These are phyloP conservation scores for Helianthus tuberosus DNA, from an alignment of 129 eudicot genomes.

Conservation along the genomic window DNA sequence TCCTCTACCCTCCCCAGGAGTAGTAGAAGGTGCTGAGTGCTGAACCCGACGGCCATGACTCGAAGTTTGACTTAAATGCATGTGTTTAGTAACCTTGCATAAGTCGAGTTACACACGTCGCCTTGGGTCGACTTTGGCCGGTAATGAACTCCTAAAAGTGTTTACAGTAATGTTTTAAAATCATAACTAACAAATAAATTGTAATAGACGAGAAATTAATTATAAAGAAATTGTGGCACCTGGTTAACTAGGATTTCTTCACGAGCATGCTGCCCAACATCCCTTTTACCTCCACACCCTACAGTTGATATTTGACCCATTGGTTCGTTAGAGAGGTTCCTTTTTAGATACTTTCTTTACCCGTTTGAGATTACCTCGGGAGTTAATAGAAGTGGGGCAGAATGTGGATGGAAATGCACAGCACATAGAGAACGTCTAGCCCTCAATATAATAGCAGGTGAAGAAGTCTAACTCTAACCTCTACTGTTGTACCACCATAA, in stretches of 20 bases:
- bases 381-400: too few relatives aligned
- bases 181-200: neutral
- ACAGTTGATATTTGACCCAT: neutral
- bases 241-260: too few relatives aligned
- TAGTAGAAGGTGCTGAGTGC: constrained; percentile 75
- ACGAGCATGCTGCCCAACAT: too few relatives aligned
- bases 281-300: too few relatives aligned
- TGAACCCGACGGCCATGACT: constrained; percentile 98
- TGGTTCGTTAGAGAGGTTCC: neutral
- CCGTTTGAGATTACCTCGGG: constrained; percentile 37
- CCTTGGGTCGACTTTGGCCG: constrained; percentile 84
- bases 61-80: constrained; percentile 94
- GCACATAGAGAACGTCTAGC: too few relatives aligned
- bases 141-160: constrained; percentile 66
- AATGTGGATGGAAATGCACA: too few relatives aligned
- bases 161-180: constrained; percentile 1
- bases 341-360: neutral
- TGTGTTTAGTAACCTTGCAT: constrained; percentile 98
- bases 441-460: too few relatives aligned
- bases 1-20: constrained; percentile 94
- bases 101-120: constrained; percentile 85
- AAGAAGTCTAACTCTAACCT: too few relatives aligned
- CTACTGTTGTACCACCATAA: too few relatives aligned
- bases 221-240: too few relatives aligned
- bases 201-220: neutral